phyloP scores from a whole-genome alignment of 305 asterid species.

The Solanum hybrid region DNA sequence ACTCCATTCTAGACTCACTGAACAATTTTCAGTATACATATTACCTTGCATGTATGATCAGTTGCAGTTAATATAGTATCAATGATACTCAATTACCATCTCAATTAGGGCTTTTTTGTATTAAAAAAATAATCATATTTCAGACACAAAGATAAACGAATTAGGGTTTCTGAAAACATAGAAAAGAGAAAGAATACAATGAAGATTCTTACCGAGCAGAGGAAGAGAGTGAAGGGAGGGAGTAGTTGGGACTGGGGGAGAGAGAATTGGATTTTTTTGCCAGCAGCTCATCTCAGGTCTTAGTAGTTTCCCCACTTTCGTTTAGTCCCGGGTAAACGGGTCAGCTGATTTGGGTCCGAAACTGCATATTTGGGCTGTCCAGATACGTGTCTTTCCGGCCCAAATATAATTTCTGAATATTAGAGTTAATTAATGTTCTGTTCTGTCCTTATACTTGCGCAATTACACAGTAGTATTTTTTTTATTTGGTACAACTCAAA shows the following conservation, averaged over 20 bases:
- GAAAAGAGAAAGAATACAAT: background rate
- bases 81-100: background rate
- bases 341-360: background rate
- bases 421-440: background rate
- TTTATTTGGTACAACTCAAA: no score
- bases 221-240: background rate
- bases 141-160: background rate
- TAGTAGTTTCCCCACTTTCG: background rate
- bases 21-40: background rate
- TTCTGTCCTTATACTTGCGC: background rate
- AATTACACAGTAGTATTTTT: no score
- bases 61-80: background rate
- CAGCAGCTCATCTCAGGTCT: background rate
- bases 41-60: background rate
- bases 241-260: background rate
- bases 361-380: background rate
- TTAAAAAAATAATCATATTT: no score
- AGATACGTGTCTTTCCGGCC: background rate
- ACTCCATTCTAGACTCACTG: background rate
- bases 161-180: background rate
- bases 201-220: background rate
- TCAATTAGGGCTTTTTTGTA: background rate
- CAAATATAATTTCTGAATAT: background rate
- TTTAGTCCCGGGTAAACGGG: background rate
- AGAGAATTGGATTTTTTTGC: background rate